Evolutionary conservation across 2,329 filamentous ascomycete genomes (phyloP), one percentile per base, ranked within the genome.

Genomic region (Claviceps quebecensis): DNA sequence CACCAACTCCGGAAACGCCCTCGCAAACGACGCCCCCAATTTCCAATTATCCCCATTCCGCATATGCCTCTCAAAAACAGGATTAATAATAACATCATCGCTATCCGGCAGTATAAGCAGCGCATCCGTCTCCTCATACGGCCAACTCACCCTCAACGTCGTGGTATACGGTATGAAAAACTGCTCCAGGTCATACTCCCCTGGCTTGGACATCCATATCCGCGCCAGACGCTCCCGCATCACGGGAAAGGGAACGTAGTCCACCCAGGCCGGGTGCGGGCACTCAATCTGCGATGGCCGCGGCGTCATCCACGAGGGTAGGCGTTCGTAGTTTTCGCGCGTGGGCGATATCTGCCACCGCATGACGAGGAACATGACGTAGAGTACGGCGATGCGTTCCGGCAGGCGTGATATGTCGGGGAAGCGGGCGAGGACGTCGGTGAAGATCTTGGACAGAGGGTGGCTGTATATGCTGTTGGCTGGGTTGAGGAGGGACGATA

Each of bases 311-410:
- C 85, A 95, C 4, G 80, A 73, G 0, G 89, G 88, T 11, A 95
- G 69, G 4, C 84, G 76, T 23, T 87, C 79, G 65, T 86, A 90
- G 67, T 89, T 94, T 58, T 89, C 84, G 54, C 76, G 75, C 0
- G 86, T 87, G 0, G 88, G 87, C 29, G 79, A 79, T 52, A 95
- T 84, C 63, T 87, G 82, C 87, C 89, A 95, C 43, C 84, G 78
- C 83, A 93, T 87, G 56, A 89, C 63, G 36, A 90, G 75, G 66
- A 94, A 95, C 86, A 95, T 94, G 61, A 84, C 72, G 64, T 90
- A 94, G 7, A 95, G 74, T 6, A 87, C 80, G 8, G 85, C 88
- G 0, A 94, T 80, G 59, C 86, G 84, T 67, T 95, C 88, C 0
- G 89, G 88, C 0, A 94, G 74, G n/a, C 74, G 76, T 4, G 76